Base-by-base conservation (phyloP, 768 basidiomycete genomes). In the Suillus subluteus region DNA sequence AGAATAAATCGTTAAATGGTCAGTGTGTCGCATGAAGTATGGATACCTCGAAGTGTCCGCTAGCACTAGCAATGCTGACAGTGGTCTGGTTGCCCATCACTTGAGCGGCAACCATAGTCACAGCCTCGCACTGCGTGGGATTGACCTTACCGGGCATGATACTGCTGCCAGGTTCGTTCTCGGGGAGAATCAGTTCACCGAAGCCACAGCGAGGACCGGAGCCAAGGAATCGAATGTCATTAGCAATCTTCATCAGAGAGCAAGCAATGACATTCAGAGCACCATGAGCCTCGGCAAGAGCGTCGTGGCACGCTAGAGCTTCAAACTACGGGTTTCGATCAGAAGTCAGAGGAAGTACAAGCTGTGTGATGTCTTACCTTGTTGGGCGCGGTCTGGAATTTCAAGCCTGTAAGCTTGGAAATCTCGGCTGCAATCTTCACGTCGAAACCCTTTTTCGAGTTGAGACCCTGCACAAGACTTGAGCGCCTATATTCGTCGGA, bases 61-160 rank as follows among this genome's bases (percentile, higher is more conserved):
- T 95, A 16, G 95, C 90, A 62, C 98, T 94, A 43, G 96, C 96
- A 69, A 99, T 82, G 73, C 91, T 92, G 76, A 99, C 94, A 54
- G 91, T 80, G 11, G 95, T 96, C 79, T 99, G 93, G 81, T 98
- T 99, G 52, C 98, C 98, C 80, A 99, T 97, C 4, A 99, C 96
- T 78, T 99, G 98, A 0, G 97, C 96, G 44, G 95, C 94, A 30
- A 99, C 95, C 98, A 99, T 99, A 13, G 98, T 99, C 68, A 99
- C 79, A 6, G 98, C 98, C 80, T 99, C 98, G 72, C 98, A 99
- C 77, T 99, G 98, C 6, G 98, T 99, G 15, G 98, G 98, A 82
- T 99, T 99, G 67, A 99, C 98, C 82, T 99, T 99, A 67, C 98
- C 98, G 6, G 96, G 98, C 98, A 99, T 99, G 81, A 99, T 99